Base-by-base conservation (phyloP, 2,329 filamentous ascomycete species). In the Teratosphaeria nubilosa region DNA sequence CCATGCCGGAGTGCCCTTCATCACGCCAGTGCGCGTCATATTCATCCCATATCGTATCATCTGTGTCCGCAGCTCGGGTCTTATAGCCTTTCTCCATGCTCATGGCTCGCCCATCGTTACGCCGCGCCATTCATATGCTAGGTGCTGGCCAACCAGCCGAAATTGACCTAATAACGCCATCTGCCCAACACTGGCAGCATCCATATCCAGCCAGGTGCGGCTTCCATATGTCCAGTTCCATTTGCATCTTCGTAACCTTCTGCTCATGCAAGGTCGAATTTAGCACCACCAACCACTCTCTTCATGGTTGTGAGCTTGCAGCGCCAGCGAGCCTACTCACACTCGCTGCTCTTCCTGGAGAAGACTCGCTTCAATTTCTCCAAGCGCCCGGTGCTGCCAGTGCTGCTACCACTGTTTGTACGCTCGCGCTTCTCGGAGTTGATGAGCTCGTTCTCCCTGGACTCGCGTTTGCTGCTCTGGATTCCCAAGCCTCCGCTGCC, bases 351-450 rank as follows among this genome's bases (percentile, higher is more conserved):
- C 56, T 59, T 62, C 56, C 54, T 45, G 34, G 53, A 56, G 37
- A 62, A 62, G 45, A 57, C 54, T 51, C 57, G 32, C 55, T 56
- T 60, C 54, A 59, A 20, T 45, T 51, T 59, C 55, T 20, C 53
- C 25, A 62, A 54, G 48, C 55, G 41, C 24, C 37, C 27, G 5
- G 14, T 34, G 25, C 55, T 58, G 9, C 55, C 54, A 25, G 13
- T 22, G 41, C 56, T 60, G n/a, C 30, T 45, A 14, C 48, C 53
- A 48, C 62, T 65, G 16, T 59, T 51, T 32, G 58, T 59, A 31
- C 61, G 50, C 14, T 60, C 58, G n/a, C 60, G 51, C 59, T 63
- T 64, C 24, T 58, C 56, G n/a, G 41, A 14, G 14, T 53, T 34
- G 30, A 54, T 34, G 11, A 54, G 45, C 24, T 27, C 53, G 14